Evolutionary conservation across 1,284 basidiomycete genomes (phyloP).

Genomic region (Bjerkandera adusta): DNA sequence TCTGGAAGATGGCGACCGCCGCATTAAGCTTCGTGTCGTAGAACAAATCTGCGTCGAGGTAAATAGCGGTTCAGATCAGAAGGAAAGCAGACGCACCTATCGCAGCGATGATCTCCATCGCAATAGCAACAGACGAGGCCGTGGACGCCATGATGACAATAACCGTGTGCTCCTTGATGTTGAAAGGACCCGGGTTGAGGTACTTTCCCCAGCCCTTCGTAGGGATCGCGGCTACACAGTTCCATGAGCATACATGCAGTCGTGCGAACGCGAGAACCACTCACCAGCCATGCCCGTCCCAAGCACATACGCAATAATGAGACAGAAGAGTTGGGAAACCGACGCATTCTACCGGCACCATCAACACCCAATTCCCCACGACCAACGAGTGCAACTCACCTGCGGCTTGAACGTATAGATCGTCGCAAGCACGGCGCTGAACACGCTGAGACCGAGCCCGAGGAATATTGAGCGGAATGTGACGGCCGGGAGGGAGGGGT

Average conservation of each 20-base stretch:
- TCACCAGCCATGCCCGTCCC: conserved; percentile 49
- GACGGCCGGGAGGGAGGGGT: conserved; percentile 53
- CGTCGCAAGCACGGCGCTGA: conserved; percentile 55
- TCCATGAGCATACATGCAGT: conserved; percentile 31
- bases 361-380: no score
- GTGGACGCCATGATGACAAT: conserved; percentile 70
- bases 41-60: conserved; percentile 42
- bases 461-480: conserved; percentile 59
- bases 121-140: conserved; percentile 61
- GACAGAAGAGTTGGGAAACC: conserved; percentile 50
- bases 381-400: conserved; percentile 12
- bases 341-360: conserved; percentile 43
- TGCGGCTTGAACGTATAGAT: conserved; percentile 66
- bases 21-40: conserved; percentile 57
- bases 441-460: conserved; percentile 58
- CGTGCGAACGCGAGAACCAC: conserved; percentile 12
- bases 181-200: conserved; percentile 62
- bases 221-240: conserved; percentile 47
- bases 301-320: conserved; percentile 62
- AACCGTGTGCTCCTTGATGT: conserved; percentile 61
- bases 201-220: conserved; percentile 44
- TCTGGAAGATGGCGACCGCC: conserved; percentile 52
- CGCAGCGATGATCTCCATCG: conserved; percentile 65
- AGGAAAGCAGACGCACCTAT: conserved; percentile 39
- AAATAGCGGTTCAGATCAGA: background rate